Evolutionary conservation across 2,329 filamentous ascomycete genomes (phyloP).

Genomic region (Dactylellina sp.): DNA sequence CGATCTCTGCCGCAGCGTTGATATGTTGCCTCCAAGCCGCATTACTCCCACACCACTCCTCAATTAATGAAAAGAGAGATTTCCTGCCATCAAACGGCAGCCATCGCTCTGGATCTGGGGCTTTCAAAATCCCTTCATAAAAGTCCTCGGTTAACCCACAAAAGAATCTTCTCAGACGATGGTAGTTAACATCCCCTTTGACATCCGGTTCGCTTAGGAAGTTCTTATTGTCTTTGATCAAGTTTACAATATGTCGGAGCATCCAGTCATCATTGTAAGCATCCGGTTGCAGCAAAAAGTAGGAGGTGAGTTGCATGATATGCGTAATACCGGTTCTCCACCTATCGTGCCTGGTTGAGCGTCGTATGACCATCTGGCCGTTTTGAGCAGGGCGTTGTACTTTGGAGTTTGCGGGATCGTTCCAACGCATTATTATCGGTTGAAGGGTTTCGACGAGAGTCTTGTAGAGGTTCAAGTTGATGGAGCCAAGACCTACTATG

Average conservation of each 20-base stretch:
- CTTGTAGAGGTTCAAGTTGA: conserved; percentile 92
- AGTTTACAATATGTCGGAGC: conserved; percentile 85
- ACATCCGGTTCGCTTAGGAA: conserved; percentile 96
- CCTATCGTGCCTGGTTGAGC: conserved; percentile 85
- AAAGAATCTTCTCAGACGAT: conserved; percentile 90
- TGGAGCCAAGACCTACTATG: conserved; percentile 89
- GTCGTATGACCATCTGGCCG: conserved; percentile 70
- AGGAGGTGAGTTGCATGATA: conserved; percentile 92
- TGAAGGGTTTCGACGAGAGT: conserved; percentile 90
- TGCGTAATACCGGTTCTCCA: conserved; percentile 94
- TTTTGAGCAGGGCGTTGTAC: conserved; percentile 78
- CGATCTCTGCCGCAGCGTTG: conserved; percentile 93
- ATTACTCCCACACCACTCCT: conserved; percentile 94
- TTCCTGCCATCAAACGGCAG: conserved; percentile 97
- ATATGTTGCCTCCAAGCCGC: conserved; percentile 83
- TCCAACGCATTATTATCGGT: conserved; percentile 73
- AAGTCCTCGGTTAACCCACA: conserved; percentile 93
- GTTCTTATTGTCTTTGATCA: conserved; percentile 90
- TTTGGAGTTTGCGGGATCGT: conserved; percentile 85
- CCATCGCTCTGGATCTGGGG: conserved; percentile 87
- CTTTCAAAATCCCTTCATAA: conserved; percentile 86
- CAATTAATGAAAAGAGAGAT: conserved; percentile 95
- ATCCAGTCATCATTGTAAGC: conserved; percentile 91
- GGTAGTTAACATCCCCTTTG: conserved; percentile 93
- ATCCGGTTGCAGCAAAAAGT: conserved; percentile 82